Evolutionary conservation across 2,329 filamentous ascomycete genomes (phyloP), one percentile per base, ranked within the genome.

Genomic region (Colletotrichum sidae): DNA sequence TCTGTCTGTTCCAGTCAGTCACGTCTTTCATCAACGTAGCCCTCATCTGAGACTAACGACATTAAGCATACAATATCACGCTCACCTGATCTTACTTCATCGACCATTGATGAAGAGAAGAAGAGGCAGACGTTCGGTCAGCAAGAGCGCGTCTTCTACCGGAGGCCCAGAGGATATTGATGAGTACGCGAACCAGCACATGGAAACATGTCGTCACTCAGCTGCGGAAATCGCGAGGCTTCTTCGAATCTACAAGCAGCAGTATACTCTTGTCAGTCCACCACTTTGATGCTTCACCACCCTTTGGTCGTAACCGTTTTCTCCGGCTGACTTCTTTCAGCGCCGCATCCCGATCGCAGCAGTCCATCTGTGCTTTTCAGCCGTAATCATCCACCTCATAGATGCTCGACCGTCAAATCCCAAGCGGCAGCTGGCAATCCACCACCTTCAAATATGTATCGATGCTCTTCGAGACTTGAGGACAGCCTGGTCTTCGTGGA

Each of bases 1-100:
- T 73, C 6, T 72, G 69, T 15, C 45, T 71, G 1, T 58, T 70
- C 6, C 72, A 72, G 71, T 71, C 59, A n/a, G 70, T 49, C 44
- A 46, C 15, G 15, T 3, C n/a, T 2, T 4, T 41, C 38, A 41
- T 2, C 38, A 9, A 9, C 38, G 15, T 41, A 4, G 8, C 38
- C 4, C 5, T 9, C 34, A 13, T 13, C 11, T 45, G 11, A 44
- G 17, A 2, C 17, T 15, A 15, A 46, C n/a, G 4, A 34, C 39
- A 41, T 17, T 13, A 33, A 73, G 72, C 34, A 54, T 73, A 3
- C 70, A 72, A 11, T 73, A 70, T 8, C 69, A 73, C 4, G 64
- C 68, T 9, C 59, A 66, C 7, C 17, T 69, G 1, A 71, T 72
- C 15, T 66, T 72, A 1, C 17, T 73, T 3, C 71, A 72, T 25